Evolutionary conservation across 2,329 filamentous ascomycete species (phyloP).

Genomic region (Exophiala dermatitidis): DNA sequence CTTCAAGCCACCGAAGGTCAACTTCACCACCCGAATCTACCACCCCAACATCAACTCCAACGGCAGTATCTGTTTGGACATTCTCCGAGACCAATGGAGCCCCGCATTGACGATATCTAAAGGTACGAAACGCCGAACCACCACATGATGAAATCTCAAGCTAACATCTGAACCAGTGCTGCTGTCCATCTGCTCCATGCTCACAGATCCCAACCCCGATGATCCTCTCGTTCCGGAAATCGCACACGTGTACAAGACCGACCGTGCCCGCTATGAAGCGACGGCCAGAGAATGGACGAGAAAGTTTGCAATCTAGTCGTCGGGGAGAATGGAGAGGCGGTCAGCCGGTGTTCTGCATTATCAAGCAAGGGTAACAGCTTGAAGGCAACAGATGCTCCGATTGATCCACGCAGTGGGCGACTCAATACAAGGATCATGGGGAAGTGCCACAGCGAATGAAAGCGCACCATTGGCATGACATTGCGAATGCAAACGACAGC

Average conservation of each 20-base stretch:
- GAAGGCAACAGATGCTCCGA: constrained; percentile 1
- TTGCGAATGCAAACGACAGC: constrained; percentile 14
- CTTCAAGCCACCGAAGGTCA: constrained; percentile 99
- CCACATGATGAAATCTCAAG: not conserved
- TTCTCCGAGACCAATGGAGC: constrained; percentile 98
- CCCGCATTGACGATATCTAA: constrained; percentile 97
- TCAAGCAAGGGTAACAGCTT: constrained; percentile 2
- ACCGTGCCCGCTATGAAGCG: constrained; percentile 89
- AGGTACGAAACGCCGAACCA: constrained; percentile 52
- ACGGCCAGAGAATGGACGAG: constrained; percentile 97
- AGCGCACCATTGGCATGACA: constrained; percentile 15
- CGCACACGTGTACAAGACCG: constrained; percentile 99
- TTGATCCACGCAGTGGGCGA: not conserved
- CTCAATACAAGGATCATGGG: not conserved
- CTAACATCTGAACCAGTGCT: constrained; percentile 55
- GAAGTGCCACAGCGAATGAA: not conserved
- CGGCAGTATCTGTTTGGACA: constrained; percentile 97
- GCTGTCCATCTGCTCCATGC: constrained; percentile 98
- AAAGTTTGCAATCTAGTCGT: constrained; percentile 85
- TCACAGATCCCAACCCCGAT: constrained; percentile 98
- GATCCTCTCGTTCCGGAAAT: constrained; percentile 98
- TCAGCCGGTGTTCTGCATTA: constrained; percentile 1
- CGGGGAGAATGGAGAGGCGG: constrained; percentile 1
- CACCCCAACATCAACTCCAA: constrained; percentile 99
- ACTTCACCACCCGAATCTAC: constrained; percentile 99